Evolutionary conservation across 1,284 basidiomycete species (phyloP).

Genomic region (Austropuccinia psidii): DNA sequence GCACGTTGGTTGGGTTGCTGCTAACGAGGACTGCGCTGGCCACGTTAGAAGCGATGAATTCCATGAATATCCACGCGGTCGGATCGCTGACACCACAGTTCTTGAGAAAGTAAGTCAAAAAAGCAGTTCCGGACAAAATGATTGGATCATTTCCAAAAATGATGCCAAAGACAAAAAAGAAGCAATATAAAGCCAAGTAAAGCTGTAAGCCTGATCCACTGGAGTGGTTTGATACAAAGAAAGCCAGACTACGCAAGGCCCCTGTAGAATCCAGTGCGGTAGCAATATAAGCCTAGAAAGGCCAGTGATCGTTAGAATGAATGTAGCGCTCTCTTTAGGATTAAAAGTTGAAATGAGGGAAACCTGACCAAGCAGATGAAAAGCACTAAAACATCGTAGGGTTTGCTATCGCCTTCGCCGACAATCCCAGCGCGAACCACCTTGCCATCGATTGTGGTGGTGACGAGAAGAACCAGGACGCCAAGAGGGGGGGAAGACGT

Average conservation of each 20-base stretch:
- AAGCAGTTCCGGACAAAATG: constrained; percentile 61
- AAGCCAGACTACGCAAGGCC: constrained; percentile 73
- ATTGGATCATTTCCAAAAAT: constrained; percentile 68
- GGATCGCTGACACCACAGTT: constrained; percentile 59
- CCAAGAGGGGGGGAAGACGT: constrained; percentile 59
- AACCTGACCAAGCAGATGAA: constrained; percentile 63
- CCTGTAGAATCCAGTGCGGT: constrained; percentile 87
- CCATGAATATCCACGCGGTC: constrained; percentile 60
- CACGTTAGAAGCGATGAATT: constrained; percentile 73
- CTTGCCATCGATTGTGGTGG: constrained; percentile 60
- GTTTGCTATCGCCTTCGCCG: constrained; percentile 62
- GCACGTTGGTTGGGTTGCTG: constrained; percentile 34
- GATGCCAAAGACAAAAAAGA: constrained; percentile 70
- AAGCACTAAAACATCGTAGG: constrained; percentile 85
- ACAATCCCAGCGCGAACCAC: constrained; percentile 62
- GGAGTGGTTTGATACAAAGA: constrained; percentile 68
- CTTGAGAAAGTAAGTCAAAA: constrained; percentile 75
- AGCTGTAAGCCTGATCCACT: constrained; percentile 61
- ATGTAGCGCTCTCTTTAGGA: not conserved
- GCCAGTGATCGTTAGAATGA: not conserved
- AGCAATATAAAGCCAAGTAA: constrained; percentile 68
- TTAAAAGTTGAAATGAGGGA: not conserved
- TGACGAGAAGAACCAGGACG: constrained; percentile 68
- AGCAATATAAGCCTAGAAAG: constrained; percentile 68
- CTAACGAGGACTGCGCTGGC: constrained; percentile 48